Evolutionary conservation across 495 filamentous ascomycete genomes (phyloP), one percentile per base, ranked within the genome.

Genomic region (Viridothelium virens): DNA sequence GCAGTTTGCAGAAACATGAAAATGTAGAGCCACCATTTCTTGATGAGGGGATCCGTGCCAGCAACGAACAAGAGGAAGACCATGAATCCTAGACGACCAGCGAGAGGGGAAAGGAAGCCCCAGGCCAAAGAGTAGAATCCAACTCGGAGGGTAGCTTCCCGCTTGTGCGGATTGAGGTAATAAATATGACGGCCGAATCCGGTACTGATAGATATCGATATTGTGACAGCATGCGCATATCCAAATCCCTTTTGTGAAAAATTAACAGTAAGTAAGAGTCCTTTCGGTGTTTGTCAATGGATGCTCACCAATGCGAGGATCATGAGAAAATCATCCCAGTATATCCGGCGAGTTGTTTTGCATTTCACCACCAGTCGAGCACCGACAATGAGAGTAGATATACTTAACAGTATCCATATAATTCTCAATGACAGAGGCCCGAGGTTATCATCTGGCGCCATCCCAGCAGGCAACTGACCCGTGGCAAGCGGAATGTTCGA

Each of bases 241-340:
- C 53, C 53, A 59, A 59, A 59, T 34, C 53, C 53, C 53, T 59
- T 59, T 59, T 7, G 7, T 14, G 0, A 7, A 18, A 7, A 59
- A 18, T 25, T 1, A 1, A 25, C 25, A 36, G 53, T 59, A 59
- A 59, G 53, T 2, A 34, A 59, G 3, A 7, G 14, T 2, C 5
- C 33, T 7, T 9, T 0, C 25, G 7, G 5, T 0, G 31, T n/a
- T 59, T 59, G 11, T 0, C 7, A 33, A 59, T 6, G 31, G 14
- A n/a, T 36, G 25, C 66, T 39, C 33, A 68, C 63, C 38, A 61
- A 46, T 14, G 67, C 63, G 11, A 66, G 64, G 31, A 53, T n/a
- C 44, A 69, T 63, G 12, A 69, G 61, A 9, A 33, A 37, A 46
- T 69, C 67, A 48, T 66, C 67, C 67, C 67, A 69, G 38, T 69